phyloP scores from a whole-genome alignment of 164 flowering plant genomes.

The Magnolia changhungtana region DNA sequence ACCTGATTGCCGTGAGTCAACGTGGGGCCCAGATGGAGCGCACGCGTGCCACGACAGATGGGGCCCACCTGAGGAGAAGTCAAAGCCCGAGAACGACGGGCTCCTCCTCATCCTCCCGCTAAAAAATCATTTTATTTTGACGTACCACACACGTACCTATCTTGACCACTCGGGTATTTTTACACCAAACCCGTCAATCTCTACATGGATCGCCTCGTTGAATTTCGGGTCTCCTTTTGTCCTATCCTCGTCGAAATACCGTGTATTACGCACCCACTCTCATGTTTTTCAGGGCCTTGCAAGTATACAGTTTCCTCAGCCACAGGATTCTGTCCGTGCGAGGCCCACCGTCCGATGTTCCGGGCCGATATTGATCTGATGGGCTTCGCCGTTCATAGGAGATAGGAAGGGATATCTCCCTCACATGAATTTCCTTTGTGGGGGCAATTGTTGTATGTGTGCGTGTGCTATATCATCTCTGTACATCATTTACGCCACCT shows the following conservation, averaged over 20 bases:
- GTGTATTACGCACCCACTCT: not conserved
- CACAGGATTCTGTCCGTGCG: no score
- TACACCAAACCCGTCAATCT: not conserved
- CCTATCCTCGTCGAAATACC: not conserved
- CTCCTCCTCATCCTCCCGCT: not conserved
- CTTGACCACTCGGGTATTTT: not conserved
- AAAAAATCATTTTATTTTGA: constrained; percentile 9
- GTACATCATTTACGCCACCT: no score
- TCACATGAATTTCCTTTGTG: no score
- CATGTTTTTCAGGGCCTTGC: not conserved
- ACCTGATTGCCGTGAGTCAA: constrained; percentile 1
- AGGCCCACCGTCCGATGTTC: no score
- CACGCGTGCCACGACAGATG: constrained; percentile 14
- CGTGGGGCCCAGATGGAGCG: constrained; percentile 11
- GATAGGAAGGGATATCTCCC: no score
- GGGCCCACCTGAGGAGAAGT: constrained; percentile 1
- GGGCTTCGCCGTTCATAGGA: no score
- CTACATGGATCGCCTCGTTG: not conserved
- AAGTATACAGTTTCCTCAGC: not conserved
- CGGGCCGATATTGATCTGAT: no score
- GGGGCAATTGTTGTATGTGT: no score
- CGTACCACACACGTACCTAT: constrained; percentile 10
- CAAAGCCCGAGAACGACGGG: constrained; percentile 14
- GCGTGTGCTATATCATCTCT: no score
- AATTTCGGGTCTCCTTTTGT: not conserved